Conservation (phyloP, 768 basidiomycete species). For the Imleria badia region DNA sequence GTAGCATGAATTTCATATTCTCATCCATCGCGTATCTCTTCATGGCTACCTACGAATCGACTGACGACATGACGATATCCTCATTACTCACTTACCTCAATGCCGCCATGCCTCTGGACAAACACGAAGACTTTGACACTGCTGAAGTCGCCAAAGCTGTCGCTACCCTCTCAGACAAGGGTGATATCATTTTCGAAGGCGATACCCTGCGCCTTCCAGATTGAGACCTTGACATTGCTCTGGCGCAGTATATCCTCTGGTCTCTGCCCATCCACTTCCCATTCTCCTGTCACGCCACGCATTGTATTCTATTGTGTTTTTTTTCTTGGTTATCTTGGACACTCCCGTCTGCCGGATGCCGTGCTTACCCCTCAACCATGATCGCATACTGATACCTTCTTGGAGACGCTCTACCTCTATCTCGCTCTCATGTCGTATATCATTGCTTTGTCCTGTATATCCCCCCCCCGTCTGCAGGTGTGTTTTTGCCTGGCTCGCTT, state of each 20-base stretch:
- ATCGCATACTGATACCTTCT: constrained; percentile 22
- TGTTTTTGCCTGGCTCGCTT: constrained; percentile 2
- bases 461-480: neutral
- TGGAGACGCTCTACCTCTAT: constrained; percentile 15
- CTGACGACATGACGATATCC: constrained; percentile 71
- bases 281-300: neutral
- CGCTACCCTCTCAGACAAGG: constrained; percentile 45
- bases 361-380: neutral
- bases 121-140: constrained; percentile 82
- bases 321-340: constrained; percentile 28
- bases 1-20: constrained; percentile 58
- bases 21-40: constrained; percentile 65
- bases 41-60: constrained; percentile 60
- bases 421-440: constrained; percentile 18
- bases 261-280: neutral
- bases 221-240: constrained; percentile 4
- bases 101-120: constrained; percentile 72
- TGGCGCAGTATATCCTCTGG: neutral
- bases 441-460: constrained; percentile 17
- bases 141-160: constrained; percentile 61
- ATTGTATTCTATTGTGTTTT: constrained; percentile 17
- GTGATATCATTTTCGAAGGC: constrained; percentile 51
- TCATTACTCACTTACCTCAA: constrained; percentile 70
- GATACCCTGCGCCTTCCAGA: constrained; percentile 39
- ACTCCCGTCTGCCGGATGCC: constrained; percentile 3